phyloP scores from a whole-genome alignment of 768 basidiomycete species.

The Leccinum truebloodii region DNA sequence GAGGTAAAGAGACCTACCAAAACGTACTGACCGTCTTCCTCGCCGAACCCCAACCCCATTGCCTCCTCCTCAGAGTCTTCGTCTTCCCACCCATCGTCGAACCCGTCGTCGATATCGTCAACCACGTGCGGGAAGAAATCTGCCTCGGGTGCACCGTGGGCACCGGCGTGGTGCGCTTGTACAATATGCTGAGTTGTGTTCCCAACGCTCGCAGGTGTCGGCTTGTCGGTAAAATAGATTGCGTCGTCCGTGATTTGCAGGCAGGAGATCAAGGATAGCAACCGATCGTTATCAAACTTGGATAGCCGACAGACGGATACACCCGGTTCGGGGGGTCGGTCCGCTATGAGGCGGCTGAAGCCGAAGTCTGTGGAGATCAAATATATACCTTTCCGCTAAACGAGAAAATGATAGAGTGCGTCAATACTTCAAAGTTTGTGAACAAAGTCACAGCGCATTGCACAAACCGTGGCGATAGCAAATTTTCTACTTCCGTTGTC shows the following conservation, averaged over 20 bases:
- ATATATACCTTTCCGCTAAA: slow-evolving; percentile 27
- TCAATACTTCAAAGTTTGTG: not conserved
- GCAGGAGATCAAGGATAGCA: slow-evolving; percentile 42
- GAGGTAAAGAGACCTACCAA: not conserved
- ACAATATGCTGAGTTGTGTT: not conserved
- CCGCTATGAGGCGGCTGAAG: slow-evolving; percentile 24
- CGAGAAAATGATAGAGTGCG: not conserved
- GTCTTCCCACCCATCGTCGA: slow-evolving; percentile 18
- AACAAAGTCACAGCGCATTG: not conserved
- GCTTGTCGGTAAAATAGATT: slow-evolving; percentile 44
- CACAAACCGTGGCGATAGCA: slow-evolving; percentile 47
- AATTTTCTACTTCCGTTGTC: slow-evolving; percentile 41
- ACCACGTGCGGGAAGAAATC: slow-evolving; percentile 5
- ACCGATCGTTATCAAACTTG: slow-evolving; percentile 16
- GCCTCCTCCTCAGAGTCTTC: slow-evolving; percentile 16
- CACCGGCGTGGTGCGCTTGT: not conserved
- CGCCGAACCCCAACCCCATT: slow-evolving; percentile 3
- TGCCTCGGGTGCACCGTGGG: not conserved
- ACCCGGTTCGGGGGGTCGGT: slow-evolving; percentile 35
- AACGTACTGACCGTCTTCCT: slow-evolving; percentile 11
- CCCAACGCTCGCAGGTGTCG: not conserved
- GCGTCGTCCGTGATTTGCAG: slow-evolving; percentile 57
- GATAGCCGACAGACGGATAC: slow-evolving; percentile 25
- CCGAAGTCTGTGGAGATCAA: slow-evolving; percentile 26
- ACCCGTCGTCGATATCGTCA: slow-evolving; percentile 14